Conservation (phyloP, 2,329 filamentous ascomycete species). For the Fusarium sp. region DNA sequence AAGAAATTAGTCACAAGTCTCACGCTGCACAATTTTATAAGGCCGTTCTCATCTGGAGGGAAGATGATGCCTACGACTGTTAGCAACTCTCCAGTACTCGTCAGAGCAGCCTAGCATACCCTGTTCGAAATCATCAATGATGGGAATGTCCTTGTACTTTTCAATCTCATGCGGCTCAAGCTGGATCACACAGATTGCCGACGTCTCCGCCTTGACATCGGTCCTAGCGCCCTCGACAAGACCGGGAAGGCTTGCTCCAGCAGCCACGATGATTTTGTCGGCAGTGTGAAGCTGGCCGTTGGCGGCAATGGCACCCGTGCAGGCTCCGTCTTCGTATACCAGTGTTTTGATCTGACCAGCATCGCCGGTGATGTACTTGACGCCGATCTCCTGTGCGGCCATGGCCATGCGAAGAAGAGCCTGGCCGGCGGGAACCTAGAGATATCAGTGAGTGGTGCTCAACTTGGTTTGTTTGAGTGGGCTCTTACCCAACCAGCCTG, state of each 20-base stretch:
- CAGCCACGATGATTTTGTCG: constrained; percentile 72
- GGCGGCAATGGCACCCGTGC: constrained; percentile 63
- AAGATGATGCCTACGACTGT: constrained; percentile 62
- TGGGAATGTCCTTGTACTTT: constrained; percentile 59
- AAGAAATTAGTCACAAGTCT: constrained; percentile 65
- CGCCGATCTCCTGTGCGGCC: constrained; percentile 46
- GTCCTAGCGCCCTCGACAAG: constrained; percentile 72
- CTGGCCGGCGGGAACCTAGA: constrained; percentile 44
- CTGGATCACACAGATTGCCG: constrained; percentile 72
- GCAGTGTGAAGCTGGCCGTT: constrained; percentile 64
- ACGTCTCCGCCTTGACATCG: constrained; percentile 72
- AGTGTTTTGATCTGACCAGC: constrained; percentile 43
- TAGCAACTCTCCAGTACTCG: constrained; percentile 6
- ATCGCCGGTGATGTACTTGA: constrained; percentile 49
- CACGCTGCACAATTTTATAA: constrained; percentile 68
- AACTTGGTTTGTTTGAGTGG: neutral
- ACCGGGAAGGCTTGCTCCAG: constrained; percentile 74
- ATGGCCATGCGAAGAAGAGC: constrained; percentile 52
- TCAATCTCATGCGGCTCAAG: constrained; percentile 70
- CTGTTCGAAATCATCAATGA: constrained; percentile 51
- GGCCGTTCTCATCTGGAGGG: constrained; percentile 61
- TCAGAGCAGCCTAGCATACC: neutral
- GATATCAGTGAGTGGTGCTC: neutral
- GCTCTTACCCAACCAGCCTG: constrained; percentile 51
- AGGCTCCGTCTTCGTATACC: constrained; percentile 46